phyloP scores from a whole-genome alignment of 805 yeast species.

The Saturnispora zaruensis region DNA sequence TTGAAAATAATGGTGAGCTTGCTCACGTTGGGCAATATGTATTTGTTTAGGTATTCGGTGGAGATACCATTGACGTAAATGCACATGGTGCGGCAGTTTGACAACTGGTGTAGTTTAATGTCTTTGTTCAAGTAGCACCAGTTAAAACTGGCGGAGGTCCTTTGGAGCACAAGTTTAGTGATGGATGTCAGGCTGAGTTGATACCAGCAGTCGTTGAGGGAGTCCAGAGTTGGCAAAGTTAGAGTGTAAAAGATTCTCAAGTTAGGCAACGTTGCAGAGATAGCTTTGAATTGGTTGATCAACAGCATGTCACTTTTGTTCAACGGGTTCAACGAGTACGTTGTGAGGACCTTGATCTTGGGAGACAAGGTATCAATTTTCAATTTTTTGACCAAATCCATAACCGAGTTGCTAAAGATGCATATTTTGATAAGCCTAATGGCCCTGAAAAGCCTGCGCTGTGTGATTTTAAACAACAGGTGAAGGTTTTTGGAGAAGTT shows the following conservation, averaged over 20 bases:
- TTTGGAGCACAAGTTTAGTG: conserved; percentile 5
- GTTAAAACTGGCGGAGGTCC: conserved; percentile 5
- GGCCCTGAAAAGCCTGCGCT: neutral
- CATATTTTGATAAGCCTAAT: conserved; percentile 2
- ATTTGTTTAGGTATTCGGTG: conserved; percentile 7
- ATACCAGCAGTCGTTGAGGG: conserved; percentile 3
- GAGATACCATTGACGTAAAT: conserved; percentile 8
- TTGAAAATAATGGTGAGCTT: conserved; percentile 7
- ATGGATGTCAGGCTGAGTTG: neutral
- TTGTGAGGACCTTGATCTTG: neutral
- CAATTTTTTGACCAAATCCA: neutral
- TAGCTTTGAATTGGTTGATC: neutral
- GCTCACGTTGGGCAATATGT: conserved; percentile 2
- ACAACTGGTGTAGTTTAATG: neutral
- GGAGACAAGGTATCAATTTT: neutral
- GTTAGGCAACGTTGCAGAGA: neutral
- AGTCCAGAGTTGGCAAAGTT: conserved; percentile 6
- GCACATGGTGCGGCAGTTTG: conserved; percentile 1
- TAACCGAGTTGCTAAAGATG: conserved; percentile 5
- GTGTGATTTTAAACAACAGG: neutral
- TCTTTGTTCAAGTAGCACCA: conserved; percentile 4
- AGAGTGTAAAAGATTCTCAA: conserved; percentile 4
- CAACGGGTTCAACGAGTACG: conserved; percentile 5
- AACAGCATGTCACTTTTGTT: neutral
- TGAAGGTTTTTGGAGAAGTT: neutral